Base-by-base conservation (phyloP, 208 protist genomes). In the Acanthamoeba castellanii region DNA sequence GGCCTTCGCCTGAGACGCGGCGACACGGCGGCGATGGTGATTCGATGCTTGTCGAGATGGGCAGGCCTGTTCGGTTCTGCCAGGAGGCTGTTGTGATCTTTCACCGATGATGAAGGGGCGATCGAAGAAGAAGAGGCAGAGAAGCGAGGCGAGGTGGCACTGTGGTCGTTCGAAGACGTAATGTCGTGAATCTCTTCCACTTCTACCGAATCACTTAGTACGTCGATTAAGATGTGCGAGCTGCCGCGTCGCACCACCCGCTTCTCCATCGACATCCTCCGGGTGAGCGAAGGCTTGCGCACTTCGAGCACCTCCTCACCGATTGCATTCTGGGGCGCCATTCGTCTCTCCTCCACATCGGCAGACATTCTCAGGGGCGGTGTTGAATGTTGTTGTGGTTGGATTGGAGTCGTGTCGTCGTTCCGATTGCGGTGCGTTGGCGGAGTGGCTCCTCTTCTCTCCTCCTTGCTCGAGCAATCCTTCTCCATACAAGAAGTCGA, bases 191-290 rank as follows among this genome's bases (percentile, higher is more conserved):
- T 68, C 61, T 68, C 72, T 81, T 50, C 72, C 14, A 50, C 32
- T 30, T 81, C 72, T 27, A 81, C 72, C 6, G 72, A 81, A 81
- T 81, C 72, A 22, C 72, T 37, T 13, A 81, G 72, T 0, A 81
- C 72, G 13, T 81, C 72, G 72, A 81, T 81, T 11, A 81, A 47
- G 72, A 81, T 81, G 72, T 81, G 72, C 72, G 72, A 81, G 32
- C 72, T 81, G 30, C 72, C 72, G 30, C 72, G 72, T 6, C 72
- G 72, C 72, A 81, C 22, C 13, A 81, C 72, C 9, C 72, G 25
- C 32, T 81, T 81, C 34, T 81, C 72, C 34, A 81, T 81, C 16
- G 72, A 81, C 72, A 81, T 81, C 8, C 37, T 25, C 18, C 72
- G 72, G 16, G 37, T 37, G 18, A 47, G 34, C 8, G 72, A 81